Conservation (phyloP, 140 eudicot genomes). For the Ambrosia hybrid region DNA sequence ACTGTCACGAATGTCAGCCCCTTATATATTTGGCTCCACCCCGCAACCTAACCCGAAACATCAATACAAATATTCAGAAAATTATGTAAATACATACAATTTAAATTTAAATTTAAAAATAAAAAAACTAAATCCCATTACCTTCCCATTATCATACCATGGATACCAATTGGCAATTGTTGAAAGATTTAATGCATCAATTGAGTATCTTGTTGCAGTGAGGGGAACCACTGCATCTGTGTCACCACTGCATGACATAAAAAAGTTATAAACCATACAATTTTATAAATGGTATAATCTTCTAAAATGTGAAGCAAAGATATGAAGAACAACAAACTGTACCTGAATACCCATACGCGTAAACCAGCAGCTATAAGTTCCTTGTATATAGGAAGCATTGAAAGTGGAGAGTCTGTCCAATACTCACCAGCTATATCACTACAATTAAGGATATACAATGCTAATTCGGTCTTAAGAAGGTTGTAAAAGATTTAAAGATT, state of each 20-base stretch:
- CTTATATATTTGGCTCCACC: slow-evolving; percentile 90
- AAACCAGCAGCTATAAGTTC: slow-evolving; percentile 86
- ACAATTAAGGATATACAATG: slow-evolving; percentile 19
- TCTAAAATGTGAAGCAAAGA: neutral
- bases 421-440: slow-evolving; percentile 73
- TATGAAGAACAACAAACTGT: neutral
- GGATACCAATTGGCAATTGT: slow-evolving; percentile 77
- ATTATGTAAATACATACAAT: neutral
- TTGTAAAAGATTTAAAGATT: neutral
- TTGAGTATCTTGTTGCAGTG: slow-evolving; percentile 85
- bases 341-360: slow-evolving; percentile 94
- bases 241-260: slow-evolving; percentile 62
- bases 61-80: neutral
- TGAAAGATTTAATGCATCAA: slow-evolving; percentile 80
- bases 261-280: neutral
- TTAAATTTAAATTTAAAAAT: too few species aligned
- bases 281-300: neutral
- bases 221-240: slow-evolving; percentile 88
- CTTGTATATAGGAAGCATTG: slow-evolving; percentile 88
- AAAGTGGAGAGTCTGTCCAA: slow-evolving; percentile 84
- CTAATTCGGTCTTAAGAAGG: neutral
- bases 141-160: slow-evolving; percentile 86
- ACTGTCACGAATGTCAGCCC: slow-evolving; percentile 87
- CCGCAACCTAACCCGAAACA: slow-evolving; percentile 65
- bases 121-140: slow-evolving; percentile 25